phyloP scores from a whole-genome alignment of 306 rosid species.

The Cajanus cajan region DNA sequence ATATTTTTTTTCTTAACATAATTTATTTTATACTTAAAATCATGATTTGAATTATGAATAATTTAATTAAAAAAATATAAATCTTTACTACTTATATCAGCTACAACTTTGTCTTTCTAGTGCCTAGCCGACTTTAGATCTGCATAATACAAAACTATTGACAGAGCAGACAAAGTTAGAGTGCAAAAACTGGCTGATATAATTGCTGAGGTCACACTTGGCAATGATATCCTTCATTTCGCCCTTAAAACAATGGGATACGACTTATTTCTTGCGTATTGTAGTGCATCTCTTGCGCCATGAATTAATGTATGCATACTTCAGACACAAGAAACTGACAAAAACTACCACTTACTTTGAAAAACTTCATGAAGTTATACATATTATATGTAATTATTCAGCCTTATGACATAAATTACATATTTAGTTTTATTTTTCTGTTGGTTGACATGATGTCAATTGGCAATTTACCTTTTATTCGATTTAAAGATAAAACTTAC shows the following conservation, averaged over 20 bases:
- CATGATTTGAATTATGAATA: no score
- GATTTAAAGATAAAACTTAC: neutral
- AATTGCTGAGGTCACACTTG: conserved; percentile 16
- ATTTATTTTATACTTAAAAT: no score
- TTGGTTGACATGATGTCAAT: conserved; percentile 12
- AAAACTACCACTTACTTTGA: neutral
- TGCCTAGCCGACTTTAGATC: neutral
- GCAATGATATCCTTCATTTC: conserved; percentile 7
- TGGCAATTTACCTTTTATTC: neutral
- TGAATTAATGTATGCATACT: conserved; percentile 24
- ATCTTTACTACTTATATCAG: no score
- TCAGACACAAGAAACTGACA: conserved; percentile 5
- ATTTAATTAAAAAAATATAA: no score
- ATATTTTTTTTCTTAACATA: no score
- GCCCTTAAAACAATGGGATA: conserved; percentile 29
- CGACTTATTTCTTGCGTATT: conserved; percentile 35
- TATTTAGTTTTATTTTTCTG: neutral
- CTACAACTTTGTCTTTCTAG: neutral
- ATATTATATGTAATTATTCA: neutral
- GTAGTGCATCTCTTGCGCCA: conserved; percentile 18
- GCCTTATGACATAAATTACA: neutral
- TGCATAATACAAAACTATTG: neutral
- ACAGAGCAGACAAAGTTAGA: neutral
- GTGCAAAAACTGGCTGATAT: neutral
- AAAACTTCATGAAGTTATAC: neutral